These are phyloP conservation scores for Dendrobium officinale DNA, from an alignment of 106 monocot genomes.

Conservation along the genomic window DNA sequence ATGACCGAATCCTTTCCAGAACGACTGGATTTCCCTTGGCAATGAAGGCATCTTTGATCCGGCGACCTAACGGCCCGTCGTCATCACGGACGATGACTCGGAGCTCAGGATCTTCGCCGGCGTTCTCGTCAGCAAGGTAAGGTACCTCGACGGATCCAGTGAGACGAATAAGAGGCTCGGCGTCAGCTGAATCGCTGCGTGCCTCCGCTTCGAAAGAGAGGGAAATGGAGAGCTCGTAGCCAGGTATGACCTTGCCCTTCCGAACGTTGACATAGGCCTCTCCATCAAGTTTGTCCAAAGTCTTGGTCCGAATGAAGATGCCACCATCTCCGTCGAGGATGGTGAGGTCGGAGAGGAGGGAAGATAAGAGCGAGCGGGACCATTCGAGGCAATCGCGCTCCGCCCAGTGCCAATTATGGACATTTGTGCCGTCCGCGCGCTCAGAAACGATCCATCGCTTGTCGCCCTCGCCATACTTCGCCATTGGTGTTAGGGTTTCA, in stretches of 20 bases:
- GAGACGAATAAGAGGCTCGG: constrained; percentile 23
- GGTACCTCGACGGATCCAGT: constrained; percentile 69
- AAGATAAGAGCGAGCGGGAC: constrained; percentile 30
- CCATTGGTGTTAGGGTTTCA: constrained; percentile 25
- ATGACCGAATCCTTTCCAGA: constrained; percentile 58
- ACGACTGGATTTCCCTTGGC: constrained; percentile 65
- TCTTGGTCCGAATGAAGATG: constrained; percentile 20
- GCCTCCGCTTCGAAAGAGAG: constrained; percentile 59
- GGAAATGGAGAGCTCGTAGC: constrained; percentile 82
- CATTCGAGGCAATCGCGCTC: constrained; percentile 58
- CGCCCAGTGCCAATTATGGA: constrained; percentile 67
- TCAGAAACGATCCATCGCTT: constrained; percentile 62
- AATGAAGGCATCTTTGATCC: constrained; percentile 68
- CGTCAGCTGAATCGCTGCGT: background rate
- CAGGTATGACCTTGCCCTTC: constrained; percentile 97
- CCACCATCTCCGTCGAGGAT: constrained; percentile 30
- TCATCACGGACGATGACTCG: constrained; percentile 49
- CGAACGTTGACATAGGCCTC: constrained; percentile 98
- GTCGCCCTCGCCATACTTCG: constrained; percentile 62
- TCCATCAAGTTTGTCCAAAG: constrained; percentile 45
- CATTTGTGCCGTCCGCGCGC: constrained; percentile 49
- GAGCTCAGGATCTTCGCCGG: constrained; percentile 87
- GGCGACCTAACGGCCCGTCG: constrained; percentile 40
- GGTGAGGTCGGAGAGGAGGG: constrained; percentile 24
- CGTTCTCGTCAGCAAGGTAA: constrained; percentile 96